A percentile compares a stretch with the other conserved stretches of the same genome.
Evolutionary conservation across 31 red algal species (phyloP).

Genomic region (Odonthalia washingtoniensis): DNA sequence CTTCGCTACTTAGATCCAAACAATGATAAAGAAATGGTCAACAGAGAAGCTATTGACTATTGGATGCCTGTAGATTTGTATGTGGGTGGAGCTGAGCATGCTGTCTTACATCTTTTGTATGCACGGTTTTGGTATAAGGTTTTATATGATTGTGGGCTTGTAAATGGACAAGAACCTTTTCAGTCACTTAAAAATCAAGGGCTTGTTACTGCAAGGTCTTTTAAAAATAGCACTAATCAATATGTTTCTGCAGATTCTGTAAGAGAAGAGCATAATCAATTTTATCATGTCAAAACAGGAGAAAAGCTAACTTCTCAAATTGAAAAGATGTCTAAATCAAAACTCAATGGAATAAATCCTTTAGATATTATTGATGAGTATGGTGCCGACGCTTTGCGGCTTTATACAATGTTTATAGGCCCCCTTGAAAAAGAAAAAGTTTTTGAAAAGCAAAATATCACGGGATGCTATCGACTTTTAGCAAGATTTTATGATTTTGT

Average conservation of each 20-base stretch:
- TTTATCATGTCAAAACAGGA: background rate
- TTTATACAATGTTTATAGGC: conserved; percentile 92
- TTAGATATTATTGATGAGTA: conserved; percentile 69
- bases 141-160: conserved; percentile 85
- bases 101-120: conserved; percentile 90
- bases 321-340: conserved; percentile 83
- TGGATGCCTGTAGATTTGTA: conserved; percentile 95
- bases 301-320: background rate
- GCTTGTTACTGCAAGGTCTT: conserved; percentile 76
- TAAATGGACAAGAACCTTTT: conserved; percentile 84
- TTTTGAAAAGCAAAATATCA: conserved; percentile 53
- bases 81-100: conserved; percentile 91
- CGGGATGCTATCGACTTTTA: conserved; percentile 24
- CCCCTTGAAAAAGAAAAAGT: conserved; percentile 90
- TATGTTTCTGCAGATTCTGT: conserved; percentile 61
- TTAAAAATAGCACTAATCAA: conserved; percentile 24
- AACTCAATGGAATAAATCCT: conserved; percentile 90
- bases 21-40: conserved; percentile 57
- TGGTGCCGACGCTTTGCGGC: conserved; percentile 82
- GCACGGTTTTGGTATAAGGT: conserved; percentile 96
- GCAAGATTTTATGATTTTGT: conserved; percentile 55
- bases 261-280: conserved; percentile 33
- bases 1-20: conserved; percentile 82
- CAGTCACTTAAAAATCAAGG: conserved; percentile 89
- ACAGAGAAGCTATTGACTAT: conserved; percentile 65